Conservation (phyloP, 495 filamentous ascomycete species). For the Penicillium lividum region DNA sequence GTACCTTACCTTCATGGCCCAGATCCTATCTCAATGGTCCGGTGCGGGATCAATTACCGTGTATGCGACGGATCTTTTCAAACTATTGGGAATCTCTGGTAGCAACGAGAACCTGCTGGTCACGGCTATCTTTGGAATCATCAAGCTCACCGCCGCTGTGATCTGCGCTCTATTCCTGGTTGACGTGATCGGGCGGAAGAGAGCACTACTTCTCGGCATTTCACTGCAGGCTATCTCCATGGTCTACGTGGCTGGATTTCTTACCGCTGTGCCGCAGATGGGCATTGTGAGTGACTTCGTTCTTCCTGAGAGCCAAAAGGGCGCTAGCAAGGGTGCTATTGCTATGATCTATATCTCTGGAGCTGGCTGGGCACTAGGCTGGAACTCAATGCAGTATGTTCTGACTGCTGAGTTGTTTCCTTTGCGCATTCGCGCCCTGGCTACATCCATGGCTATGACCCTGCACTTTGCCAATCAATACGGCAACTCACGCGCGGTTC, state of each 20-base stretch:
- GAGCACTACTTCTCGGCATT: conserved; percentile 65
- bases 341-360: conserved; percentile 68
- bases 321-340: conserved; percentile 55
- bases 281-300: conserved; percentile 36
- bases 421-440: conserved; percentile 50
- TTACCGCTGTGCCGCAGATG: conserved; percentile 53
- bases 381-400: conserved; percentile 76
- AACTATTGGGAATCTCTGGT: conserved; percentile 61
- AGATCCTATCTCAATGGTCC: conserved; percentile 69
- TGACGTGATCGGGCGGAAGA: conserved; percentile 72
- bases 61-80: conserved; percentile 68
- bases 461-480: conserved; percentile 76
- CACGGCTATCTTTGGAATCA: conserved; percentile 68
- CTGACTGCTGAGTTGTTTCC: conserved; percentile 77
- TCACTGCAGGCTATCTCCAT: conserved; percentile 62
- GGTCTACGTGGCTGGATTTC: conserved; percentile 68
- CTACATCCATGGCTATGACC: conserved; percentile 46
- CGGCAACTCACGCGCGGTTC: conserved; percentile 57
- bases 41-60: conserved; percentile 68
- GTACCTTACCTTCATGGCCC: conserved; percentile 57
- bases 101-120: conserved; percentile 63
- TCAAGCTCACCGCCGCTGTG: conserved; percentile 65
- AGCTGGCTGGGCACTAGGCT: conserved; percentile 70
- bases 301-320: conserved; percentile 32
- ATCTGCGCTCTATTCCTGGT: conserved; percentile 71